These are phyloP conservation scores for Cercospora sp. DNA, from an alignment of 2,329 filamentous ascomycete species.

Conservation along the genomic window DNA sequence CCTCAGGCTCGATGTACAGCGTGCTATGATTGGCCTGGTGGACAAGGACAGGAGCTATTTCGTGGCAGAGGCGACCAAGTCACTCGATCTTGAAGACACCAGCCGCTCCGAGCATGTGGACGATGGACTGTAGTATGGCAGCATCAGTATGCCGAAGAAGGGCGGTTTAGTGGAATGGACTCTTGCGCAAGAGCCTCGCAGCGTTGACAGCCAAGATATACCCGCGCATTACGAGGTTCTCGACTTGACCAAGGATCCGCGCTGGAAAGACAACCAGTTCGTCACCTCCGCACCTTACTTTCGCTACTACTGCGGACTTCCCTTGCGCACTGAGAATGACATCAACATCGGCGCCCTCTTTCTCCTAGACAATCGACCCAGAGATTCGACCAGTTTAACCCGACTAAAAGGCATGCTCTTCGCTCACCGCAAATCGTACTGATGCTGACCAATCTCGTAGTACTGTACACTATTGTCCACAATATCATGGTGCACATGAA, in stretches of 20 bases:
- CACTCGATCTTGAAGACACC: constrained; percentile 41
- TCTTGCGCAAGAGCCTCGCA: constrained; percentile 36
- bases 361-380: constrained; percentile 59
- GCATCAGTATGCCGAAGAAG: constrained; percentile 60
- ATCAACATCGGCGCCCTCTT: constrained; percentile 58
- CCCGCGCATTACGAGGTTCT: constrained; percentile 41
- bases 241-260: constrained; percentile 34
- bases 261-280: constrained; percentile 36
- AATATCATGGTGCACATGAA: constrained; percentile 42
- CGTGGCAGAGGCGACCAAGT: constrained; percentile 54
- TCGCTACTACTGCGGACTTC: constrained; percentile 39
- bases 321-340: constrained; percentile 37
- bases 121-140: constrained; percentile 40
- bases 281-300: constrained; percentile 36
- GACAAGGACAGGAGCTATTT: constrained; percentile 52
- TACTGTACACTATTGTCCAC: constrained; percentile 48
- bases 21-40: constrained; percentile 55
- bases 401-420: constrained; percentile 18
- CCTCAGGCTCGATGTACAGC: constrained; percentile 49
- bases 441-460: constrained; percentile 13
- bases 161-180: constrained; percentile 58
- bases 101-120: constrained; percentile 29
- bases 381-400: constrained; percentile 37
- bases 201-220: constrained; percentile 30
- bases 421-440: not conserved